Base-by-base conservation (phyloP, 1,284 basidiomycete genomes). In the Blastosporella zonata region DNA sequence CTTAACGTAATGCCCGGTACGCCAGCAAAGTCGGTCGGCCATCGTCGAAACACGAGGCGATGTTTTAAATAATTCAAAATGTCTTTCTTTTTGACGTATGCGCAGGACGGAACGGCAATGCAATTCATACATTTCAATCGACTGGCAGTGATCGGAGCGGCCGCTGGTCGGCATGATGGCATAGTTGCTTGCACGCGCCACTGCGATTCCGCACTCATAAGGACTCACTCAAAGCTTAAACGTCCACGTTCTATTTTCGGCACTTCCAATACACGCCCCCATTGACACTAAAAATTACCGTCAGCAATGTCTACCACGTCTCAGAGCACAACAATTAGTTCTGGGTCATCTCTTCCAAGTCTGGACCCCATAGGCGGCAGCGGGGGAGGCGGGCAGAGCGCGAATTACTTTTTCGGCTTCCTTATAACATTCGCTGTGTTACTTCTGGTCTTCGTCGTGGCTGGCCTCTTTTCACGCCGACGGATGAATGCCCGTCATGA, bases 361-460 rank as follows among this genome's bases (percentile, higher is more conserved):
- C 12, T 18, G 2, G 22, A 38, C n/a, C 18, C 43, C 36, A 52
- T 55, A 25, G 47, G 57, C 23, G 54, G 55, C 21, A 34, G 27
- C 12, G 38, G 20, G 36, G 37, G 45, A 36, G 10, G 13, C 21
- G 35, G 57, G 28, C 62, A 65, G 21, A 67, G 70, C 23, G 67
- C 72, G 42, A 78, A 69, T 59, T 79, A 79, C 56, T 79, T 79
- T 59, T 83, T 83, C 55, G 81, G 80, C 34, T 83, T 84, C 59
- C 72, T 83, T 54, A 73, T 84, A 61, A 75, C 79, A 27, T 81
- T 84, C 58, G 66, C 81, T 59, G 72, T 75, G 6, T 70, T 84
- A 46, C 70, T 84, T 35, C 65, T 82, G 44, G 65, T 82, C 49
- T 81, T 82, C 52, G 66, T 81, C 18, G 77, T 70, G 5, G 82